Base-by-base conservation (phyloP, 2,329 filamentous ascomycete species). In the Drechslerella coelobrocha region DNA sequence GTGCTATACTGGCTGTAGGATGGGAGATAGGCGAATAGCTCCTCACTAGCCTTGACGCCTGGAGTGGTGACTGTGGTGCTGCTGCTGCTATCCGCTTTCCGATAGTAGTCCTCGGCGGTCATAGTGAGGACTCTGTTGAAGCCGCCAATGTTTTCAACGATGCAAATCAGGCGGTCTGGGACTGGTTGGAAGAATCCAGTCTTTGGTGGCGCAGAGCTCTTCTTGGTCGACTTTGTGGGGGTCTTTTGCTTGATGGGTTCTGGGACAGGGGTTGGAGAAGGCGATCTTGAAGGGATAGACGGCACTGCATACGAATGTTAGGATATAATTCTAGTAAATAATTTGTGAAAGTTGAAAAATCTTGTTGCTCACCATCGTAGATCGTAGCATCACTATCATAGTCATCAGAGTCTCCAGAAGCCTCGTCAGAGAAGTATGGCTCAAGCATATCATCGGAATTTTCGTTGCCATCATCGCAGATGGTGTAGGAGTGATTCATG, bases 391-490 rank as follows among this genome's bases (percentile, higher is more conserved):
- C 61, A 23, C 66, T 72, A 21, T 72, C 68, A 12, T 72, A 66
- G 10, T 72, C 51, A 6, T 41, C 68, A 34, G 61, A 65, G 34
- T 72, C 68, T 1, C 53, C 66, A 5, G 26, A 39, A n/a, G 43
- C 68, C 50, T 66, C 68, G 12, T 72, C 68, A 19, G 68, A 72
- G 26, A 57, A 72, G 26, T 65, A 72, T 27, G 45, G 61, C 43
- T 72, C 68, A 5, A 72, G 57, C 60, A 66, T 72, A 34, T 72
- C 68, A 24, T 65, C 61, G 14, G 61, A 66, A 23, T 72, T 55
- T 50, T 72, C 68, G 26, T 65, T 60, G 17, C 12, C 31, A n/a
- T 72, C 68, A 10, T 61, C 68, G 23, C 53, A 54, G 39, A 71
- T 71, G 4, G 66, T 71, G 54, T 63, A 71, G 2, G 66, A 63